Evolutionary conservation across 2,329 filamentous ascomycete genomes (phyloP).

Genomic region (Talaromyces islandicus): DNA sequence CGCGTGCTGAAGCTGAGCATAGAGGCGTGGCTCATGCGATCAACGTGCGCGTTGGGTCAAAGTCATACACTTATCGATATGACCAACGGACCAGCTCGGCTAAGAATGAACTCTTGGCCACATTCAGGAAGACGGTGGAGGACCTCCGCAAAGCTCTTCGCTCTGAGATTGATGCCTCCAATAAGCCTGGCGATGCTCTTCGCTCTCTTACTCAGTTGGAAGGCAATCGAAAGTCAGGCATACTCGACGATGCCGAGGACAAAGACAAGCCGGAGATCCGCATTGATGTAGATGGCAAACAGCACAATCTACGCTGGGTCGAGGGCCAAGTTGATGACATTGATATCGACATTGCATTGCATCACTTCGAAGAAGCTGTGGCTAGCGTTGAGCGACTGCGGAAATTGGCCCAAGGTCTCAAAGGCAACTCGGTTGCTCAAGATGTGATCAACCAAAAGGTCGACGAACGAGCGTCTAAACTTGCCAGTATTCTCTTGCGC

Average conservation of each 20-base stretch:
- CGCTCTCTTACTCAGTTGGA: conserved; percentile 80
- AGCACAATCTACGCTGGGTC: conserved; percentile 93
- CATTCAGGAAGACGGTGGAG: conserved; percentile 87
- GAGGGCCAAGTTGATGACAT: conserved; percentile 92
- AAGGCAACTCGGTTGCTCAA: conserved; percentile 79
- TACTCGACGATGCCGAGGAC: conserved; percentile 71
- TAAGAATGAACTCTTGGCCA: conserved; percentile 75
- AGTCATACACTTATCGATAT: conserved; percentile 91
- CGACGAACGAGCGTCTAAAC: conserved; percentile 71
- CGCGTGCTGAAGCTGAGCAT: conserved; percentile 44
- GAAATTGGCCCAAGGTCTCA: conserved; percentile 69
- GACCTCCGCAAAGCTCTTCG: conserved; percentile 80
- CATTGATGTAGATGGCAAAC: conserved; percentile 93
- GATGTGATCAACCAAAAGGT: conserved; percentile 90
- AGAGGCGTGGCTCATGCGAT: conserved; percentile 71
- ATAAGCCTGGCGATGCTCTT: conserved; percentile 76
- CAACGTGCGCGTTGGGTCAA: conserved; percentile 81
- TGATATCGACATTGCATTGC: conserved; percentile 90
- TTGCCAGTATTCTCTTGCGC: conserved; percentile 70
- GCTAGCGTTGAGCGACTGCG: conserved; percentile 78
- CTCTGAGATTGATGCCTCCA: conserved; percentile 80
- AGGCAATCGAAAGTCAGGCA: conserved; percentile 69
- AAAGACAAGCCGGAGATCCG: conserved; percentile 69
- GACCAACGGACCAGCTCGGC: conserved; percentile 73
- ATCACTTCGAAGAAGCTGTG: conserved; percentile 81